Evolutionary conservation across 495 filamentous ascomycete species (phyloP).

Genomic region (Trypethelium eluteriae): DNA sequence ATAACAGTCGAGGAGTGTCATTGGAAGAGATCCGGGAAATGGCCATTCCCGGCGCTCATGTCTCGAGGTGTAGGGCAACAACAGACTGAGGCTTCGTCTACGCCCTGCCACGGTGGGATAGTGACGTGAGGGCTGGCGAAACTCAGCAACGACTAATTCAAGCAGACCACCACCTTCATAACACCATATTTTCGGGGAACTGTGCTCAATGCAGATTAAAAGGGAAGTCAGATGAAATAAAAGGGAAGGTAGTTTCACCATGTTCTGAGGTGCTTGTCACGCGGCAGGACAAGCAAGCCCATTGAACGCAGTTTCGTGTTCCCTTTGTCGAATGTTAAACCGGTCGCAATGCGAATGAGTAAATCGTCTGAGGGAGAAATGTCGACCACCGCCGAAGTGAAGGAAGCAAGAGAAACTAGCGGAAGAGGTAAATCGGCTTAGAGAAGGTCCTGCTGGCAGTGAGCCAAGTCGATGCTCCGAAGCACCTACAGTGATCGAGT

Average conservation of each 20-base stretch:
- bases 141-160: neutral
- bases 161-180: neutral
- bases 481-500: constrained; percentile 44
- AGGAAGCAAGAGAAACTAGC: too few species aligned
- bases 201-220: neutral
- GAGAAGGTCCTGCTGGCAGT: neutral
- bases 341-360: neutral
- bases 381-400: neutral
- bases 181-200: neutral
- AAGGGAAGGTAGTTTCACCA: too few species aligned
- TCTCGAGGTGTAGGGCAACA: neutral
- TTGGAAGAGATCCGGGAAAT: neutral
- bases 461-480: neutral
- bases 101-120: neutral
- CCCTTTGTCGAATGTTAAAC: neutral
- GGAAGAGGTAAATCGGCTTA: neutral
- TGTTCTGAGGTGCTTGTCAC: too few species aligned
- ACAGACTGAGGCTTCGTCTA: neutral
- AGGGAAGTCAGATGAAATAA: too few species aligned
- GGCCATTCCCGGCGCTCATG: neutral
- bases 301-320: neutral
- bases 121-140: neutral
- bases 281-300: neutral
- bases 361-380: neutral
- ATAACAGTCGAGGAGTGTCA: neutral